Percentiles rank a stretch among this genome's conserved stretches.
Evolutionary conservation across 2,329 filamentous ascomycete species (phyloP).

Genomic region (Alternaria angustiovoidea): DNA sequence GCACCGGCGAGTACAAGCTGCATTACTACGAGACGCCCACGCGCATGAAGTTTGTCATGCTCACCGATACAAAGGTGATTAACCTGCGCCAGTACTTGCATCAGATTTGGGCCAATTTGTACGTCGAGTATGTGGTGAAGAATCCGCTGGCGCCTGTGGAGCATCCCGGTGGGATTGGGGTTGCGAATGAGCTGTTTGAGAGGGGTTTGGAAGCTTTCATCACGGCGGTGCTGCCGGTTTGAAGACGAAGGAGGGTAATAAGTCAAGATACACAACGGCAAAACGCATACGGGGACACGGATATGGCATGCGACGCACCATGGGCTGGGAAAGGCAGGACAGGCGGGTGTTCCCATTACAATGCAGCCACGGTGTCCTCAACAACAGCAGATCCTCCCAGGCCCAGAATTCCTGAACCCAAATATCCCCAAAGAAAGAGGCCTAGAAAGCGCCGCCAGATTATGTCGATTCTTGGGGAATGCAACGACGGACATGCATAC

Average conservation of each 20-base stretch:
- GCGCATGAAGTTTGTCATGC: conserved; percentile 94
- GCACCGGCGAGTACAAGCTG: conserved; percentile 94
- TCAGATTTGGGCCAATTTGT: conserved; percentile 98
- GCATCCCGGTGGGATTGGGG: conserved; percentile 67
- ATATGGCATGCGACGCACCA: background rate
- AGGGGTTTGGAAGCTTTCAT: conserved; percentile 79
- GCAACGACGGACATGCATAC: background rate
- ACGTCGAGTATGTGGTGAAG: conserved; percentile 87
- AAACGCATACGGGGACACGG: background rate
- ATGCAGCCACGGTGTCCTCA: background rate
- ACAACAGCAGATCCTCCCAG: background rate
- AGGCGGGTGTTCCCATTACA: background rate
- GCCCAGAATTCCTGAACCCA: background rate
- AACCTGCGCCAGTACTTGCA: conserved; percentile 95
- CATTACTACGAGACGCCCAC: conserved; percentile 99
- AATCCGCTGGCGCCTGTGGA: conserved; percentile 69
- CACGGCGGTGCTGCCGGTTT: conserved; percentile 53
- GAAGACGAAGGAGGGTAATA: conserved; percentile 12
- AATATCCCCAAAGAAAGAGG: too few species aligned
- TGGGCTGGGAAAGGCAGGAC: background rate
- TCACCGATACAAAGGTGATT: conserved; percentile 86
- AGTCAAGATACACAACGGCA: background rate
- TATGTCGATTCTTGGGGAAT: rapidly evolving
- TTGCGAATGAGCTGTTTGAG: conserved; percentile 72
- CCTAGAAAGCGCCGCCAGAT: too few species aligned